A percentile compares a stretch with the other conserved stretches of the same genome.
These are phyloP conservation scores for Chaetomiaceae sp. DNA, from an alignment of 2,329 filamentous ascomycete genomes.

Conservation along the genomic window DNA sequence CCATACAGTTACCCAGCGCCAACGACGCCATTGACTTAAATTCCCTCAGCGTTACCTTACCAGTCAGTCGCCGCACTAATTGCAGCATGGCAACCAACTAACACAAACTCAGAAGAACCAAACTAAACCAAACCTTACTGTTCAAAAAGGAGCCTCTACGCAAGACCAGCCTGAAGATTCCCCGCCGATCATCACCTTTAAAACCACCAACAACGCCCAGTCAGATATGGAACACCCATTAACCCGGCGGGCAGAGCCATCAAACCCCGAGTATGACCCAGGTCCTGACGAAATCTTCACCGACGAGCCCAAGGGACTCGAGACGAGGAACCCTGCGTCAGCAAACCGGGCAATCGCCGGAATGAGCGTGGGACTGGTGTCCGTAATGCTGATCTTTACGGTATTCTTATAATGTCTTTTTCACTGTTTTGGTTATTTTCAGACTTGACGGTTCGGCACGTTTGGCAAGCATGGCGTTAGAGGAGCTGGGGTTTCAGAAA, in stretches of 20 bases:
- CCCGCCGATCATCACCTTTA: not conserved
- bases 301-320: not conserved
- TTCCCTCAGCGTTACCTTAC: not conserved
- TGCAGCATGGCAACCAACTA: not conserved
- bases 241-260: not conserved
- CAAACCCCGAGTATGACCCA: not conserved
- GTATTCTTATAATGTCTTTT: constrained; percentile 37
- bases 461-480: not conserved
- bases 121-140: not conserved
- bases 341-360: constrained; percentile 45
- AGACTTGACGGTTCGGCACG: not conserved
- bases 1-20: constrained; percentile 77
- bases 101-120: not conserved
- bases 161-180: not conserved
- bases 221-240: not conserved
- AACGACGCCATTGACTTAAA: constrained; percentile 49
- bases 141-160: not conserved
- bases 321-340: constrained; percentile 40
- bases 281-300: constrained; percentile 25
- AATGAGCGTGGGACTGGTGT: constrained; percentile 46
- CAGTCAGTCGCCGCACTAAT: not conserved
- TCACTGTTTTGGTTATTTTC: not conserved
- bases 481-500: not conserved
- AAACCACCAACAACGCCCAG: not conserved
- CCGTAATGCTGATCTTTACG: constrained; percentile 50